phyloP scores from a whole-genome alignment of 2,329 filamentous ascomycete species.

The Bipolaris zeicola region DNA sequence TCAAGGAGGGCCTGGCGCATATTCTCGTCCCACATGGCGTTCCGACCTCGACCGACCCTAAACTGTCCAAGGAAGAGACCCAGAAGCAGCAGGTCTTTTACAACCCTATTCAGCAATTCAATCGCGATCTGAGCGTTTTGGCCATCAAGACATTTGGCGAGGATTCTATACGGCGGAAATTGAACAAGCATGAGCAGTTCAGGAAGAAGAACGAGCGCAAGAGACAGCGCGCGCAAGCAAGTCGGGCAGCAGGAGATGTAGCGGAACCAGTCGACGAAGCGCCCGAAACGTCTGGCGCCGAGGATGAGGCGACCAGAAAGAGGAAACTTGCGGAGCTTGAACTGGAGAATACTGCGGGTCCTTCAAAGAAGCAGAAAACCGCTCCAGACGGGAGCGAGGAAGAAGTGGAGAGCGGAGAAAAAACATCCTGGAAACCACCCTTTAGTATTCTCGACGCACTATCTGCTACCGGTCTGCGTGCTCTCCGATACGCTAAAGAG shows the following conservation, averaged over 20 bases:
- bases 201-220: conserved; percentile 39
- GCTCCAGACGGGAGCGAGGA: conserved; percentile 20
- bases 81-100: conserved; percentile 85
- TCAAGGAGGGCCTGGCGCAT: conserved; percentile 70
- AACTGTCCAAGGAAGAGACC: conserved; percentile 56
- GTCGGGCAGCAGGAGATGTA: conserved; percentile 9
- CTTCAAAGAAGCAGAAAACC: conserved; percentile 36
- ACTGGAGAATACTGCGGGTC: conserved; percentile 15
- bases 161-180: conserved; percentile 60
- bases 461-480: conserved; percentile 89
- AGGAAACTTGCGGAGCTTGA: conserved; percentile 30
- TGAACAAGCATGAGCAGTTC: conserved; percentile 51
- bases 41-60: conserved; percentile 55
- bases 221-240: conserved; percentile 27
- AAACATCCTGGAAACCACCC: conserved; percentile 27
- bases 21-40: conserved; percentile 66
- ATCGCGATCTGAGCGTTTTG: conserved; percentile 90
- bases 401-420: conserved; percentile 8
- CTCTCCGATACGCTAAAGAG: conserved; percentile 88
- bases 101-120: conserved; percentile 99
- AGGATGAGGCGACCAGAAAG: conserved; percentile 28
- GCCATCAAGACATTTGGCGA: conserved; percentile 89
- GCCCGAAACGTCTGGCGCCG: background rate
- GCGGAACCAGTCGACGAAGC: conserved; percentile 1
- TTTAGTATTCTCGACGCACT: conserved; percentile 85